These are phyloP conservation scores for Aspergillus neotritici DNA, from an alignment of 2,329 filamentous ascomycete species.

Conservation along the genomic window DNA sequence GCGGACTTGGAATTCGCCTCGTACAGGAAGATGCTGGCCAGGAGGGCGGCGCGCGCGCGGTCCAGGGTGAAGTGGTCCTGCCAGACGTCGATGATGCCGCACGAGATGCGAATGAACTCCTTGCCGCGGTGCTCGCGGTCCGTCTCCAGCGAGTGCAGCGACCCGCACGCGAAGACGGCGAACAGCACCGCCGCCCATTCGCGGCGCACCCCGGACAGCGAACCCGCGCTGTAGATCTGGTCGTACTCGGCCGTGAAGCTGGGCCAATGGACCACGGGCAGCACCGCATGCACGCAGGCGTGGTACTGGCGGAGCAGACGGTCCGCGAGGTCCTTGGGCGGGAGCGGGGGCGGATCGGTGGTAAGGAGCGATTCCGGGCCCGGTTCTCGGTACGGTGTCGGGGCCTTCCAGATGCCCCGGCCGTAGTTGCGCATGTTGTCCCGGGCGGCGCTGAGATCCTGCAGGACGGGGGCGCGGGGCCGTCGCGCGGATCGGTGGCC, in stretches of 20 bases:
- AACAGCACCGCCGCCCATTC: constrained; percentile 79
- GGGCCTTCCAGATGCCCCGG: constrained; percentile 73
- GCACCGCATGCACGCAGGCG: constrained; percentile 67
- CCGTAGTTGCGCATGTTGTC: constrained; percentile 67
- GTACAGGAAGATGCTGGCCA: constrained; percentile 72
- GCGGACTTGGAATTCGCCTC: constrained; percentile 83
- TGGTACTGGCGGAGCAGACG: constrained; percentile 71
- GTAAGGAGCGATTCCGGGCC: constrained; percentile 47
- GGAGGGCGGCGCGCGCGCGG: constrained; percentile 64
- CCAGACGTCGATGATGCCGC: constrained; percentile 71
- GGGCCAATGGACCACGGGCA: constrained; percentile 85
- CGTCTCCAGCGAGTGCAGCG: constrained; percentile 60
- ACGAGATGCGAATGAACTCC: constrained; percentile 66
- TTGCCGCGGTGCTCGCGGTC: constrained; percentile 55
- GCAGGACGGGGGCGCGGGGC: constrained; percentile 55
- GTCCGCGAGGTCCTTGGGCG: constrained; percentile 64
- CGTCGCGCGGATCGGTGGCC: constrained; percentile 61
- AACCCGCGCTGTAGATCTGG: constrained; percentile 63
- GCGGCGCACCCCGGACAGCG: constrained; percentile 55
- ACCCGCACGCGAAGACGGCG: constrained; percentile 74
- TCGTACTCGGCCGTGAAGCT: constrained; percentile 73
- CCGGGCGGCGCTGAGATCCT: constrained; percentile 67
- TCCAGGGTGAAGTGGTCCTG: constrained; percentile 71
- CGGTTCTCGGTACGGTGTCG: constrained; percentile 59
- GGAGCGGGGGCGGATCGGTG: constrained; percentile 58